Evolutionary conservation across 140 eudicot species (phyloP).

Genomic region (Anethum foeniculum): DNA sequence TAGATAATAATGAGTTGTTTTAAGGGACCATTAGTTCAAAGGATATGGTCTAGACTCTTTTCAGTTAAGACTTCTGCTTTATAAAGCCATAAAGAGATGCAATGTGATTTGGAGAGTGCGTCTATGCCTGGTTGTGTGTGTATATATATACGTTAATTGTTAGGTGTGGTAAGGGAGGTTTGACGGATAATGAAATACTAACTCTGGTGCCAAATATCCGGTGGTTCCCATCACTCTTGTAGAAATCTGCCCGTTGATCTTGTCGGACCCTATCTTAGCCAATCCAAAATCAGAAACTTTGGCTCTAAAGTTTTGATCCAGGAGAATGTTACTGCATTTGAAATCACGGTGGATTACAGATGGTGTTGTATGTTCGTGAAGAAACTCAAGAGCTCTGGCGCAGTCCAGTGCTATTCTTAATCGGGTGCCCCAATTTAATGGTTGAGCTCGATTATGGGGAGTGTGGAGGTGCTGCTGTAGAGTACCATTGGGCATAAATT

Average conservation of each 20-base stretch:
- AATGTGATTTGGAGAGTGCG: slow-evolving; percentile 8
- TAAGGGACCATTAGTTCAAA: not conserved
- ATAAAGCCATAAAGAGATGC: slow-evolving; percentile 4
- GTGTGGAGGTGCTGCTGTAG: slow-evolving; percentile 65
- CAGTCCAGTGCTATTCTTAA: slow-evolving; percentile 84
- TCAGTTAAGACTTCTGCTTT: not conserved
- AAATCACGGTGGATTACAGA: slow-evolving; percentile 88
- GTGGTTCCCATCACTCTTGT: slow-evolving; percentile 94
- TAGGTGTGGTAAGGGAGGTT: not conserved
- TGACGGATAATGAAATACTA: slow-evolving; percentile 20
- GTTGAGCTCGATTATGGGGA: slow-evolving; percentile 20
- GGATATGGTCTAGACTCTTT: not conserved
- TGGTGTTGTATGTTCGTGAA: slow-evolving; percentile 74
- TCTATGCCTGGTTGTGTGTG: not conserved
- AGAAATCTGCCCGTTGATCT: slow-evolving; percentile 73
- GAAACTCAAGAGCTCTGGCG: slow-evolving; percentile 82
- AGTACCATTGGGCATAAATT: slow-evolving; percentile 71
- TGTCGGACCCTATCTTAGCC: slow-evolving; percentile 87
- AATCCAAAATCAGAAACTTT: slow-evolving; percentile 86
- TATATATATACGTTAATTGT: not conserved
- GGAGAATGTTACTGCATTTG: slow-evolving; percentile 60
- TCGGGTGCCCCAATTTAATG: slow-evolving; percentile 64
- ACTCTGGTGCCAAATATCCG: slow-evolving; percentile 98
- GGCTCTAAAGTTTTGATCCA: slow-evolving; percentile 66
- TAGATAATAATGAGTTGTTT: not conserved